phyloP scores from a whole-genome alignment of 306 rosid genomes.

The Cucurbita ficifolia region DNA sequence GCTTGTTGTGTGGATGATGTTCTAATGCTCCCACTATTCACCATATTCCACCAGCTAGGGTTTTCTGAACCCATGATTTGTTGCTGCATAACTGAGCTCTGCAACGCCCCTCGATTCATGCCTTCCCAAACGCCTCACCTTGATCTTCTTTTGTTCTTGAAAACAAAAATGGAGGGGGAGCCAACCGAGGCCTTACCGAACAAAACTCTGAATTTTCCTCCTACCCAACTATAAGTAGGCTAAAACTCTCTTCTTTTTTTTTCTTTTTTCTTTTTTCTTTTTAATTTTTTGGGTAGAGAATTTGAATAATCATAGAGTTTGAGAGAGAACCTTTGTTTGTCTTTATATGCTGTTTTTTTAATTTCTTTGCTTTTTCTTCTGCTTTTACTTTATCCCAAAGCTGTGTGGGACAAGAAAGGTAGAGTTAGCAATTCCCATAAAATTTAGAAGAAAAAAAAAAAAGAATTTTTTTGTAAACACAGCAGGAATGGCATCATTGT shows the following conservation, averaged over 20 bases:
- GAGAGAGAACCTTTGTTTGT: conserved; percentile 37
- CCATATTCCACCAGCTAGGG: conserved; percentile 92
- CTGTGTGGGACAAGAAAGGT: conserved; percentile 58
- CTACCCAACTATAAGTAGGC: conserved; percentile 34
- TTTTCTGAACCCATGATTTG: conserved; percentile 76
- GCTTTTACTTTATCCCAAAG: conserved; percentile 62
- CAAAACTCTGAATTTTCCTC: conserved; percentile 11
- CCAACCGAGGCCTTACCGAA: not conserved
- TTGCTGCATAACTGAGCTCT: conserved; percentile 91
- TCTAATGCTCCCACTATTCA: conserved; percentile 36
- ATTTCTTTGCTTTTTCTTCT: conserved; percentile 22
- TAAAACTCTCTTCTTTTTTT: not conserved
- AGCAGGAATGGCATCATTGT: conserved; percentile 22
- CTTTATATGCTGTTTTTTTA: conserved; percentile 20
- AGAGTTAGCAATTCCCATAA: conserved; percentile 32
- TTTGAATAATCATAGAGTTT: conserved; percentile 61
- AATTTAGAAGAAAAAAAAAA: conserved; percentile 29
- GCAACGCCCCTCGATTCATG: conserved; percentile 73
- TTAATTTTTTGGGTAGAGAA: too few species aligned
- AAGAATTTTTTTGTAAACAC: conserved; percentile 16
- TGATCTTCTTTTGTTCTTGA: conserved; percentile 11
- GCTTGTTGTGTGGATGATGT: conserved; percentile 30
- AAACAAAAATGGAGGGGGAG: conserved; percentile 37
- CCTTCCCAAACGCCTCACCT: not conserved
- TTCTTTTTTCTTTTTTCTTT: conserved; percentile 4